Percentiles rank a stretch among this genome's conserved stretches.
Evolutionary conservation across 2,329 filamentous ascomycete genomes (phyloP).

Genomic region (Fusarium equiseti): DNA sequence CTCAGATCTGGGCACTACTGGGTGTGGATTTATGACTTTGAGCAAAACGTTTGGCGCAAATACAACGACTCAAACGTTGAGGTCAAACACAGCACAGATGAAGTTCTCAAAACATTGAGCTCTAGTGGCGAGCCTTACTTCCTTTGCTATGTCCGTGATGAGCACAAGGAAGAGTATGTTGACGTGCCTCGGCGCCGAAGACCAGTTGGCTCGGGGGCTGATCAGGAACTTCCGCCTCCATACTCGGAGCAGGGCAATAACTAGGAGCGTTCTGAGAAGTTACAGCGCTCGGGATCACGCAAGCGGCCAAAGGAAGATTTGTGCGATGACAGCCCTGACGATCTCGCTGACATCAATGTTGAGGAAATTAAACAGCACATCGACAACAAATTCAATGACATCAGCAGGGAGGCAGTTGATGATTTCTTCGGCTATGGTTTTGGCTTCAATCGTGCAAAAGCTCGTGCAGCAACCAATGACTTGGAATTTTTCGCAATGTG

Average conservation of each 20-base stretch:
- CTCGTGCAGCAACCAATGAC: not conserved
- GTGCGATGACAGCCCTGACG: not conserved
- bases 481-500: not conserved
- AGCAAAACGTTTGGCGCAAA: conserved; percentile 83
- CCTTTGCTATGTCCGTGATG: conserved; percentile 83
- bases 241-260: conserved; percentile 31
- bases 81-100: conserved; percentile 71
- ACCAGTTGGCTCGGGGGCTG: conserved; percentile 13
- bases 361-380: not conserved
- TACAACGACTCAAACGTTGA: conserved; percentile 92
- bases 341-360: not conserved
- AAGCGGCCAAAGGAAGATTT: not conserved
- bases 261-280: conserved; percentile 28
- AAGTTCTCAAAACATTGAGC: conserved; percentile 77
- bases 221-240: conserved; percentile 30
- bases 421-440: not conserved
- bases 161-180: conserved; percentile 68
- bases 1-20: conserved; percentile 89
- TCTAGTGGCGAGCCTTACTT: conserved; percentile 83
- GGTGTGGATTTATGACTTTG: conserved; percentile 95
- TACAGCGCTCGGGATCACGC: not conserved
- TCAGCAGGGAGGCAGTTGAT: not conserved
- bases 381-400: not conserved
- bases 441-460: not conserved
- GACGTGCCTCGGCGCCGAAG: conserved; percentile 58